Percentiles rank a stretch among this genome's conserved stretches.
Evolutionary conservation across 2,329 filamentous ascomycete species (phyloP).

Genomic region (Aspergillus pseudoviridinutans): DNA sequence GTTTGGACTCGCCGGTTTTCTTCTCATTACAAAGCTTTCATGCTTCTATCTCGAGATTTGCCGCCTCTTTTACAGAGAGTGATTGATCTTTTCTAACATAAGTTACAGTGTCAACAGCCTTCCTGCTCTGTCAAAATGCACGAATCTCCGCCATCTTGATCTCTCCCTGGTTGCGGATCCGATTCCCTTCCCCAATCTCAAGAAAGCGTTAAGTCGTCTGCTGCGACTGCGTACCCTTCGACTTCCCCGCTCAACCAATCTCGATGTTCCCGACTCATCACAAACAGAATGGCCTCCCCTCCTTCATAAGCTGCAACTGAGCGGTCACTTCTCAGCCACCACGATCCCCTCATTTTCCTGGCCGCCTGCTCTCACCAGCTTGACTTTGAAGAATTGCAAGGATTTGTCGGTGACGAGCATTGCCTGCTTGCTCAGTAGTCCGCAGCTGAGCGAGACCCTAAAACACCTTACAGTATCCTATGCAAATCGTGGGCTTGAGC

Average conservation of each 20-base stretch:
- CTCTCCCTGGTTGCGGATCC: conserved; percentile 51
- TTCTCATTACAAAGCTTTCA: background rate
- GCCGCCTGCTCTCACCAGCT: conserved; percentile 23
- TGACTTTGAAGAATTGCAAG: conserved; percentile 23
- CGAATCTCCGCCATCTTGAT: conserved; percentile 47
- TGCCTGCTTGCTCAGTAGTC: conserved; percentile 21
- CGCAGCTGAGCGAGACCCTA: conserved; percentile 16
- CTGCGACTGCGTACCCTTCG: conserved; percentile 42
- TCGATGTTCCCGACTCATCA: conserved; percentile 12
- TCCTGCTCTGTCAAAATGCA: conserved; percentile 54
- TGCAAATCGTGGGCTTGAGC: conserved; percentile 21
- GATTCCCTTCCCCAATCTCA: conserved; percentile 47
- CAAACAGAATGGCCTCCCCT: conserved; percentile 23
- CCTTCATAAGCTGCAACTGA: conserved; percentile 21
- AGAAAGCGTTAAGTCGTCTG: conserved; percentile 49
- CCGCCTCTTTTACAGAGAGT: background rate
- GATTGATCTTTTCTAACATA: background rate
- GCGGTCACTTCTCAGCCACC: conserved; percentile 18
- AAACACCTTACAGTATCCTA: conserved; percentile 23
- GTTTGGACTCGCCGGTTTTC: background rate
- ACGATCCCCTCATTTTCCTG: conserved; percentile 22
- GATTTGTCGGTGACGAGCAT: conserved; percentile 21
- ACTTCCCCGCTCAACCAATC: conserved; percentile 35
- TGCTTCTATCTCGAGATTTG: background rate
- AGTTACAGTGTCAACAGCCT: conserved; percentile 49